Conservation (phyloP, 2,329 filamentous ascomycete species). For the Exophiala alcalophila region DNA sequence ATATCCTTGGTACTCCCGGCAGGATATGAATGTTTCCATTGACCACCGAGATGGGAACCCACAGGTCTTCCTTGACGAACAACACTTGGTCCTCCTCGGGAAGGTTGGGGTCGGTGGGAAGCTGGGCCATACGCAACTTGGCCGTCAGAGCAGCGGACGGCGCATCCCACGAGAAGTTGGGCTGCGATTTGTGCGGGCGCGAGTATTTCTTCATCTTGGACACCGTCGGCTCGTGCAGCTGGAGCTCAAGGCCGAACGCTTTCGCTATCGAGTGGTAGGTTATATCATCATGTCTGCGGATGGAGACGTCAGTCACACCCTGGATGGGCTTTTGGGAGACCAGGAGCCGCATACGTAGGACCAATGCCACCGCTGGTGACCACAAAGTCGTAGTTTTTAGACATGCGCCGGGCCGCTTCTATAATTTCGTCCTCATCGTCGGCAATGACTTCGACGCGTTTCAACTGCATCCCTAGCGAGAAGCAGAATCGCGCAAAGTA, state of each 20-base stretch:
- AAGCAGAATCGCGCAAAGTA: constrained; percentile 67
- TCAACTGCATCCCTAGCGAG: constrained; percentile 64
- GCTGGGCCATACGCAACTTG: constrained; percentile 83
- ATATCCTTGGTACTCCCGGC: constrained; percentile 82
- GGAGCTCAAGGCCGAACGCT: constrained; percentile 74
- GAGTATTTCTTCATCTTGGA: constrained; percentile 80
- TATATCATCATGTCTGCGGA: constrained; percentile 84
- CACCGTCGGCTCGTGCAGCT: constrained; percentile 73
- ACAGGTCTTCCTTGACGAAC: constrained; percentile 76
- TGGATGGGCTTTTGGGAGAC: too few relatives aligned
- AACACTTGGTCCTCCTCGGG: constrained; percentile 69
- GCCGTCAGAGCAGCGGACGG: constrained; percentile 75
- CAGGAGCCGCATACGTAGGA: constrained; percentile 66
- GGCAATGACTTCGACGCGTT: constrained; percentile 86
- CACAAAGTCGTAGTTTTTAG: constrained; percentile 84
- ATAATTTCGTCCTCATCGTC: constrained; percentile 90
- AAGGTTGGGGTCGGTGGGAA: constrained; percentile 70
- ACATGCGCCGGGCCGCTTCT: constrained; percentile 84
- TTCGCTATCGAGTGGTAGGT: constrained; percentile 93
- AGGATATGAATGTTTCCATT: constrained; percentile 93
- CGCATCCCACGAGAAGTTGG: constrained; percentile 77
- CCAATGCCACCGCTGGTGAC: constrained; percentile 95
- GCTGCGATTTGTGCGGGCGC: constrained; percentile 68
- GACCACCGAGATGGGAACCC: constrained; percentile 85
- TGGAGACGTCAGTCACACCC: constrained; percentile 3